A percentile compares a stretch with the other conserved stretches of the same genome.
Evolutionary conservation across 495 filamentous ascomycete species (phyloP).

Genomic region (Xylaria scruposa): DNA sequence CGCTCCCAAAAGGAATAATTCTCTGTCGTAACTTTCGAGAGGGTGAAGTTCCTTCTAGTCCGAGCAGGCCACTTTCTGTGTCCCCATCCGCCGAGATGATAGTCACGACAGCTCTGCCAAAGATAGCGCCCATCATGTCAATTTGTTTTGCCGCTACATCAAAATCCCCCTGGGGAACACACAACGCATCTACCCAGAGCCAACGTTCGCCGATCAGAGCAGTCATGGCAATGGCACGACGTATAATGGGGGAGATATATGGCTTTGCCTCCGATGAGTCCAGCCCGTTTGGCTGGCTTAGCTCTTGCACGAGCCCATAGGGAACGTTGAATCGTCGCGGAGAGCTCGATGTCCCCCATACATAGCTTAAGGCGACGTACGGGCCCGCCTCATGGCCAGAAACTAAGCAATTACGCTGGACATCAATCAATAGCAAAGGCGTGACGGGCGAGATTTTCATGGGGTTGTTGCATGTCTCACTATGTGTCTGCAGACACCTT

Average conservation of each 20-base stretch:
- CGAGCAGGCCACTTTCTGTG: not conserved
- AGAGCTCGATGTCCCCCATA: not conserved
- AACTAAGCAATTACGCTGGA: not conserved
- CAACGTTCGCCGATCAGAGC: not conserved
- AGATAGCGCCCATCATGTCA: not conserved
- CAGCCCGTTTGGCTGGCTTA: not conserved
- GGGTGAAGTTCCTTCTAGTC: not conserved
- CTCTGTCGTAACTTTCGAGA: not conserved
- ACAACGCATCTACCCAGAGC: not conserved
- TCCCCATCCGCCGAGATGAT: not conserved
- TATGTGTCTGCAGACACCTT: not conserved
- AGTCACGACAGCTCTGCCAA: not conserved
- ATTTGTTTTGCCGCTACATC: not conserved
- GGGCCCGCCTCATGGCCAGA: not conserved
- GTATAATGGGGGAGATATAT: not conserved
- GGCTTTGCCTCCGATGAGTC: not conserved
- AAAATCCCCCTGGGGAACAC: constrained; percentile 3
- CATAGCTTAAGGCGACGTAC: not conserved
- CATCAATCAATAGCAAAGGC: not conserved
- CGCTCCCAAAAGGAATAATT: not conserved
- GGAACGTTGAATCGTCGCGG: not conserved
- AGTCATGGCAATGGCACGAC: not conserved
- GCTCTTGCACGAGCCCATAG: not conserved
- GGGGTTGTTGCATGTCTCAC: not conserved
- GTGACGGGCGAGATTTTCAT: not conserved